Evolutionary conservation across 164 flowering plant species (phyloP).

Genomic region (Liriodendron chinense): DNA sequence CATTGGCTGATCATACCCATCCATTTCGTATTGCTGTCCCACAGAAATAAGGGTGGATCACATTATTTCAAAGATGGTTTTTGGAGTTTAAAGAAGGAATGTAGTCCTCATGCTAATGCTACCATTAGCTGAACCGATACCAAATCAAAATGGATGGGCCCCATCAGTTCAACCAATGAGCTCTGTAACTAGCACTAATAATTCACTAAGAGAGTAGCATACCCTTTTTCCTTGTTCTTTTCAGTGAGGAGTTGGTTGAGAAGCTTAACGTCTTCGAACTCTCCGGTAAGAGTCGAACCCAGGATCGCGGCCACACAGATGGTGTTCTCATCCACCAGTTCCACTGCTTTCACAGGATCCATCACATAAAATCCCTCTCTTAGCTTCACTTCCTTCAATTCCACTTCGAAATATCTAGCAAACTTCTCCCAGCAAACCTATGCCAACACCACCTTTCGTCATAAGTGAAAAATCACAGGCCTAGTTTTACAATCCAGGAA

Average conservation of each 20-base stretch:
- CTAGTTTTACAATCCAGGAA: neutral
- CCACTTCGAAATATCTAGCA: conserved; percentile 76
- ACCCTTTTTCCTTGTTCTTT: conserved; percentile 61
- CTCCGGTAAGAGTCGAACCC: conserved; percentile 72
- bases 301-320: conserved; percentile 75
- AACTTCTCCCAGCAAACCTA: conserved; percentile 75
- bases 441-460: neutral
- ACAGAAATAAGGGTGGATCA: neutral
- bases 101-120: neutral
- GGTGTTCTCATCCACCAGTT: conserved; percentile 79
- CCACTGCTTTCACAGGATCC: conserved; percentile 70
- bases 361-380: conserved; percentile 64
- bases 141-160: neutral
- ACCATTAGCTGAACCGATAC: too few relatives aligned
- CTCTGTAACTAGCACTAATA: neutral
- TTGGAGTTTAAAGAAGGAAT: neutral
- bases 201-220: neutral
- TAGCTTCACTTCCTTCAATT: conserved; percentile 69
- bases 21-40: neutral
- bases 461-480: neutral
- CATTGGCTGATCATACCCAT: neutral
- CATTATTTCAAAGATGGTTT: neutral
- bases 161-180: neutral
- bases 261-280: conserved; percentile 65
- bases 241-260: conserved; percentile 51